Percentiles rank a stretch among this genome's conserved stretches.
Evolutionary conservation across 225 moss, liverwort and hornwort species (phyloP).

Genomic region (Polytrichum formosum): DNA sequence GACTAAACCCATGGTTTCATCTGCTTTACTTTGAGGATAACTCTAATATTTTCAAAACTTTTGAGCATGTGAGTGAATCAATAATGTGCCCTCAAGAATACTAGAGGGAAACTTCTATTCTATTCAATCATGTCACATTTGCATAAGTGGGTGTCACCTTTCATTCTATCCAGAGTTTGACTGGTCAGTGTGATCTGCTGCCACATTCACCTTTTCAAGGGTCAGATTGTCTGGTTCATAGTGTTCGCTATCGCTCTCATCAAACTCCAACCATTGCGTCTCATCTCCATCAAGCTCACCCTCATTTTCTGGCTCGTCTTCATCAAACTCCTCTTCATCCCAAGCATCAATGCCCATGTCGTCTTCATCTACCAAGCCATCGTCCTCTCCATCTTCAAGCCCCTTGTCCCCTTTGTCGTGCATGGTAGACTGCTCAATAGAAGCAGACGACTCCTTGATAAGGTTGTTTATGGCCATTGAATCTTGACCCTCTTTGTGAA

Average conservation of each 20-base stretch:
- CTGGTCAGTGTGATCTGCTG: too few species aligned
- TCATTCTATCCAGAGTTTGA: too few species aligned
- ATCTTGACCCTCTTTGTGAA: slow-evolving; percentile 42
- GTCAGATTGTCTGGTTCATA: neutral
- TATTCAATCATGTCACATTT: too few species aligned
- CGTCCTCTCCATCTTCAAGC: slow-evolving; percentile 4
- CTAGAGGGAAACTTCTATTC: too few species aligned
- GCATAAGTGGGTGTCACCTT: too few species aligned
- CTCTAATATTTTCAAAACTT: too few species aligned
- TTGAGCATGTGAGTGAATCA: too few species aligned
- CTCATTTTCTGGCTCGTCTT: slow-evolving; percentile 12
- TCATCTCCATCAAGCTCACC: neutral
- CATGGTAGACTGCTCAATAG: slow-evolving; percentile 2
- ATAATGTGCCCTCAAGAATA: too few species aligned
- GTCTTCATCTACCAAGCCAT: slow-evolving; percentile 24
- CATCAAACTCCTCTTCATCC: slow-evolving; percentile 34
- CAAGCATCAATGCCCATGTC: slow-evolving; percentile 32
- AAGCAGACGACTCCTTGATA: slow-evolving; percentile 34
- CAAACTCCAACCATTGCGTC: neutral
- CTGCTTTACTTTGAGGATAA: too few species aligned
- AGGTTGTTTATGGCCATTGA: slow-evolving; percentile 45
- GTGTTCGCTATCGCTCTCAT: neutral
- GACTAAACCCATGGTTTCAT: too few species aligned
- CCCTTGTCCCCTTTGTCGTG: slow-evolving; percentile 27
- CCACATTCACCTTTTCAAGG: neutral